Base-by-base conservation (phyloP, 2,329 filamentous ascomycete genomes). In the Alternaria alternata region DNA sequence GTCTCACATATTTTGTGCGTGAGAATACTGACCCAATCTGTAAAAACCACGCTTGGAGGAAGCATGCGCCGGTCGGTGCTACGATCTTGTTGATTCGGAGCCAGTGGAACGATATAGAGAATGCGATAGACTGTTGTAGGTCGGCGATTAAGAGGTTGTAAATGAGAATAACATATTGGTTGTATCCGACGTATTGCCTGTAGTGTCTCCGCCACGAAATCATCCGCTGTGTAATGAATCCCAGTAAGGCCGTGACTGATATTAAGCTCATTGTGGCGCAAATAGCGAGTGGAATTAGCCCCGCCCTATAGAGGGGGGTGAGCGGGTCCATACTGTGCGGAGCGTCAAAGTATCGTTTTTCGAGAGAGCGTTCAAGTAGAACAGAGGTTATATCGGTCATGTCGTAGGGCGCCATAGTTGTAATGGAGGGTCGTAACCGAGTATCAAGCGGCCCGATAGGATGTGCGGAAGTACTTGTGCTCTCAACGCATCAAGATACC, bases 121-220 rank as follows among this genome's bases (percentile, higher is more conserved):
- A 85, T 0, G 81, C 82, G 20, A 84, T 72, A 0, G 83, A 80
- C 69, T 85, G 83, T 64, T 82, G 81, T n/a, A 86, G 76, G 75
- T 86, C 84, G 6, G 83, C 84, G 41, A 86, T 62, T 2, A 85
- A 73, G 14, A 86, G 78, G 57, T 85, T 85, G 71, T 83, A 85
- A 51, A 85, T 85, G 24, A 86, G 78, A 39, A 85, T 71, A n/a
- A 86, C 75, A 55, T 84, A 85, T 73, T 86, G 83, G 64, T 86
- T 86, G 72, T 84, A 82, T 60, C 83, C 82, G 54, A 85, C 83
- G 59, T 83, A 83, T 62, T 81, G 75, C 39, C 77, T 71, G 66
- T 84, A 83, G 60, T 80, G 80, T 54, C 75, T 78, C 47, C 80
- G 77, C 83, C 83, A 85, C 61, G 81, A 81, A 32, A 85, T 67